phyloP scores from a whole-genome alignment of 345 rosid species.

The Linum trigynum region DNA sequence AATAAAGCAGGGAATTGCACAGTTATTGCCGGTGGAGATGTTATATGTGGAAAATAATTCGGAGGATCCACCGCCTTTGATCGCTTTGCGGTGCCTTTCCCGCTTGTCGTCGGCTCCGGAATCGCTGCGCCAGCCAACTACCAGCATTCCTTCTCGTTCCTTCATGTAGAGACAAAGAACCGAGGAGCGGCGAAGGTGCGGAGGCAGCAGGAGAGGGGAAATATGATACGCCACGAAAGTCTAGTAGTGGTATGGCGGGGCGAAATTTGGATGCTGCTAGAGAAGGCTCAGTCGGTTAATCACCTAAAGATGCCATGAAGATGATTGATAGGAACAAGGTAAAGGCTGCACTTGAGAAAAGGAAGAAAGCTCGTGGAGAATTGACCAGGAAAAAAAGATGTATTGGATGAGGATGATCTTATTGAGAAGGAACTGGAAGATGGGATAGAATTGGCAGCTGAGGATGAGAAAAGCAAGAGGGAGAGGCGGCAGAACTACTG shows the following conservation, averaged over 20 bases:
- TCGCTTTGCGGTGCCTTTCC: too few relatives aligned
- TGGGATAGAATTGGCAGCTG: slow-evolving; percentile 59
- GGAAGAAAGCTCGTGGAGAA: slow-evolving; percentile 60
- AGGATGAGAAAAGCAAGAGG: slow-evolving; percentile 46
- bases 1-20: too few relatives aligned
- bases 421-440: slow-evolving; percentile 63
- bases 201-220: slow-evolving; percentile 52
- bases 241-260: slow-evolving; percentile 23
- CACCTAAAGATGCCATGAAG: slow-evolving; percentile 56
- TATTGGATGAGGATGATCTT: slow-evolving; percentile 72
- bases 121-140: too few relatives aligned
- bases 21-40: too few relatives aligned
- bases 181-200: slow-evolving; percentile 17
- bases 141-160: too few relatives aligned
- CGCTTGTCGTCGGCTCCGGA: too few relatives aligned
- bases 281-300: slow-evolving; percentile 49
- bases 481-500: slow-evolving; percentile 41
- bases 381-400: slow-evolving; percentile 43
- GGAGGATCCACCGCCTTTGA: too few relatives aligned
- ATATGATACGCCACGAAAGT: slow-evolving; percentile 25
- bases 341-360: slow-evolving; percentile 57
- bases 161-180: too few relatives aligned
- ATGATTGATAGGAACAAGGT: slow-evolving; percentile 50
- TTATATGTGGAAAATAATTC: too few relatives aligned
- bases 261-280: slow-evolving; percentile 29